Evolutionary conservation across 495 filamentous ascomycete species (phyloP).

Genomic region (Trypethelium eluteriae): DNA sequence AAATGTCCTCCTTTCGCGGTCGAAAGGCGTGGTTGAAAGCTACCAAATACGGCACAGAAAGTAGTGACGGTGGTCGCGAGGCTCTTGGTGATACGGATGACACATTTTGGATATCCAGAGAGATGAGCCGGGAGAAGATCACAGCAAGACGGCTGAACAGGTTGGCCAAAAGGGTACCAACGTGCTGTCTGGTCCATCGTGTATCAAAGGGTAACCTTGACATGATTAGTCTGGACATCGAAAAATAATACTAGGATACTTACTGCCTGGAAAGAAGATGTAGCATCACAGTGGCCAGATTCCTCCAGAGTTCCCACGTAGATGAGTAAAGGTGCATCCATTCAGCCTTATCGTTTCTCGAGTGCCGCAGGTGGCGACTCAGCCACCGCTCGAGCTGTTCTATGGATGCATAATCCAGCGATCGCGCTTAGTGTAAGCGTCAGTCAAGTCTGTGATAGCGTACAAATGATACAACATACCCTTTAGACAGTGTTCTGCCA

Average conservation of each 20-base stretch:
- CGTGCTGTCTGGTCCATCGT: neutral
- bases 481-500: neutral
- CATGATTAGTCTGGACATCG: neutral
- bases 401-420: neutral
- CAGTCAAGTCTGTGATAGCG: neutral
- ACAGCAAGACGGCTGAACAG: neutral
- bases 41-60: neutral
- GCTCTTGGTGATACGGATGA: neutral
- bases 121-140: neutral
- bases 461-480: neutral
- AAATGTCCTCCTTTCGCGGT: neutral
- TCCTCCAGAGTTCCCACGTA: neutral
- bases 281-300: neutral
- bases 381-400: neutral
- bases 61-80: neutral
- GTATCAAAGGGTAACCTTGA: neutral
- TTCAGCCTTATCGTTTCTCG: neutral
- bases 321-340: neutral
- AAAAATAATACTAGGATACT: neutral
- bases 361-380: neutral
- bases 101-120: neutral
- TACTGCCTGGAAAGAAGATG: conserved; percentile 1
- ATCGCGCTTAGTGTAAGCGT: neutral
- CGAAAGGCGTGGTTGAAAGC: neutral
- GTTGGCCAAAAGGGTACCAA: neutral